Evolutionary conservation across 352 stramenopile genomes (phyloP).

Genomic region (Phytophthora pinifolia): DNA sequence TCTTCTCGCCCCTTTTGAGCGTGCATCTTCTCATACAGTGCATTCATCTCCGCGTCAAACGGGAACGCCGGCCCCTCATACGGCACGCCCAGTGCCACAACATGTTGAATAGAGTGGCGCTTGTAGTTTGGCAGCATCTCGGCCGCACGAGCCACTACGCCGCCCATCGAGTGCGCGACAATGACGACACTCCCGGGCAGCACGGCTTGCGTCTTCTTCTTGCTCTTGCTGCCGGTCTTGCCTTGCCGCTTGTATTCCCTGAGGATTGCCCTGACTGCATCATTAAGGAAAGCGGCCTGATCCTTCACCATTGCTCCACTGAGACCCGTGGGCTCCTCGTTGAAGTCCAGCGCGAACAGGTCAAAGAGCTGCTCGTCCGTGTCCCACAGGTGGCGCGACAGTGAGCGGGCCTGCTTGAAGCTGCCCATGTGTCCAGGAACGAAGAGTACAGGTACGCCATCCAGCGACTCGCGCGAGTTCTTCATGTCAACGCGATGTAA

Average conservation of each 20-base stretch:
- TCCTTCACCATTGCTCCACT: slow-evolving; percentile 67
- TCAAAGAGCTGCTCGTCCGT: slow-evolving; percentile 60
- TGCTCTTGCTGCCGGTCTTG: slow-evolving; percentile 8
- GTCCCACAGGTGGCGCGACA: slow-evolving; percentile 74
- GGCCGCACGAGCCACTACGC: slow-evolving; percentile 64
- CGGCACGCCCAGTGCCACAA: slow-evolving; percentile 70
- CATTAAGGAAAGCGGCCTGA: slow-evolving; percentile 77
- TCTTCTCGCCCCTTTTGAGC: slow-evolving; percentile 16
- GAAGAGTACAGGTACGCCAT: slow-evolving; percentile 80
- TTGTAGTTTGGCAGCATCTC: slow-evolving; percentile 76
- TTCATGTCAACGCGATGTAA: slow-evolving; percentile 78
- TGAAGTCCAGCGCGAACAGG: slow-evolving; percentile 81
- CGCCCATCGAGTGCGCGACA: slow-evolving; percentile 86
- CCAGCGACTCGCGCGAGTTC: slow-evolving; percentile 36
- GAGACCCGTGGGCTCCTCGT: slow-evolving; percentile 69
- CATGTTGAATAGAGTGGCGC: slow-evolving; percentile 70
- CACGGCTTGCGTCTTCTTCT: slow-evolving; percentile 15
- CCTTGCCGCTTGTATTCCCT: slow-evolving; percentile 70
- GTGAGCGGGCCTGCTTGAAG: slow-evolving; percentile 83
- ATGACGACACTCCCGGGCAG: slow-evolving; percentile 66
- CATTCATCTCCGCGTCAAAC: slow-evolving; percentile 67
- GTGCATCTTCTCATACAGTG: slow-evolving; percentile 56
- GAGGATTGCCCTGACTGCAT: slow-evolving; percentile 69
- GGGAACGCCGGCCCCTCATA: slow-evolving; percentile 56
- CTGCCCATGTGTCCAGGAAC: slow-evolving; percentile 80